Conservation (phyloP, 2,329 filamentous ascomycete genomes). For the Xylariaceae sp. region DNA sequence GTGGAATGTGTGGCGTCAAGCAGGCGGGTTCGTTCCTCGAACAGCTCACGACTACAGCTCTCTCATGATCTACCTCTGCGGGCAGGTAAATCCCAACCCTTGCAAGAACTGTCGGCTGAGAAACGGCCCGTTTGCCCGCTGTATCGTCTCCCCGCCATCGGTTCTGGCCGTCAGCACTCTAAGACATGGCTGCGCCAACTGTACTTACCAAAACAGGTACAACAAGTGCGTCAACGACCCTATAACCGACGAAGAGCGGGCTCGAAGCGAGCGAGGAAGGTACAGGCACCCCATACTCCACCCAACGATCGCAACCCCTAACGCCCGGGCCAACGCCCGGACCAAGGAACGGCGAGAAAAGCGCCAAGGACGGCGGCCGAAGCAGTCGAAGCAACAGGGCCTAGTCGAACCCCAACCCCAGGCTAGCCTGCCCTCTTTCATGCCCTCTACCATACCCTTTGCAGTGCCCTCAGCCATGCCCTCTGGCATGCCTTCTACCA, state of each 20-base stretch:
- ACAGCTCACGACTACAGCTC: slow-evolving; percentile 24
- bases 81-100: slow-evolving; percentile 27
- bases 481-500: slow-evolving; percentile 6
- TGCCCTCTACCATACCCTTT: not conserved
- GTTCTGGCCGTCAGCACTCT: slow-evolving; percentile 22
- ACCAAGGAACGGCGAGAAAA: not conserved
- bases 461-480: not conserved
- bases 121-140: slow-evolving; percentile 26
- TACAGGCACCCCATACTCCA: slow-evolving; percentile 8
- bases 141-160: slow-evolving; percentile 22
- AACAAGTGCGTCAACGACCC: slow-evolving; percentile 27
- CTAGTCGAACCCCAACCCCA: too few species aligned
- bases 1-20: slow-evolving; percentile 26
- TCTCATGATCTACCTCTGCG: slow-evolving; percentile 28
- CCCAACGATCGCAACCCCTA: slow-evolving; percentile 13
- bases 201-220: slow-evolving; percentile 29
- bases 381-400: not conserved
- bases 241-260: slow-evolving; percentile 20
- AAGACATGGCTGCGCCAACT: slow-evolving; percentile 28
- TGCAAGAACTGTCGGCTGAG: slow-evolving; percentile 25
- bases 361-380: not conserved
- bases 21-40: slow-evolving; percentile 24
- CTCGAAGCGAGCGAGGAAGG: slow-evolving; percentile 15
- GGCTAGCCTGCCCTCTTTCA: too few species aligned
- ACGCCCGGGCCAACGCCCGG: not conserved